phyloP scores from a whole-genome alignment of 257 asterid species.

The Solanum appendiculatum region DNA sequence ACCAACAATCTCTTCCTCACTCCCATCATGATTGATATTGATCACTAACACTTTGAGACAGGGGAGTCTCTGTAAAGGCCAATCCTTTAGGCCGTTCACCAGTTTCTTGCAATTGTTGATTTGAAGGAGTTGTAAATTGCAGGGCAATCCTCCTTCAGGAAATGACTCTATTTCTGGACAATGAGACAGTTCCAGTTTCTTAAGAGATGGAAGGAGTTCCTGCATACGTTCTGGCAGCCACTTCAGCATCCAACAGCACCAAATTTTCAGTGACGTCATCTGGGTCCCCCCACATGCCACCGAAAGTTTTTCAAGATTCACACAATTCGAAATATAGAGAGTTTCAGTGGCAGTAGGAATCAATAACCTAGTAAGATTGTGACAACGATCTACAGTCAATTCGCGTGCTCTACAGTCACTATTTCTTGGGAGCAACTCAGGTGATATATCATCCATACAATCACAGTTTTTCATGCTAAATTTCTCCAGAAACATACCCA shows the following conservation, averaged over 20 bases:
- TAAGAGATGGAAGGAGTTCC: background rate
- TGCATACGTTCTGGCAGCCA: background rate
- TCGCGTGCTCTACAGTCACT: too few relatives aligned
- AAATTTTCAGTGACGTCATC: background rate
- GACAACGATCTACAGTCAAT: accelerated
- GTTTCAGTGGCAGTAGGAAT: background rate
- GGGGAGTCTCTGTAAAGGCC: too few relatives aligned
- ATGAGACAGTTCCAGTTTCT: accelerated
- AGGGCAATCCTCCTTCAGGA: too few relatives aligned
- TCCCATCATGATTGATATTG: accelerated
- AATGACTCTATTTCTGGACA: background rate
- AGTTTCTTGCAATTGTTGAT: too few relatives aligned
- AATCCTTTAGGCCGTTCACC: too few relatives aligned
- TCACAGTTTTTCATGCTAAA: too few relatives aligned
- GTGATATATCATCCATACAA: too few relatives aligned
- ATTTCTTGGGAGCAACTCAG: too few relatives aligned
- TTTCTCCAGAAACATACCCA: too few relatives aligned
- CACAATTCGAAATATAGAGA: accelerated
- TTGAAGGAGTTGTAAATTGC: background rate
- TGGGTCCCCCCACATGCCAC: background rate
- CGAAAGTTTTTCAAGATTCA: background rate
- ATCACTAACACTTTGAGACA: too few relatives aligned
- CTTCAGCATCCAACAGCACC: background rate
- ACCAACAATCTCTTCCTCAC: background rate
- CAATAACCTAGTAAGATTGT: background rate